A percentile compares a stretch with the other conserved stretches of the same genome.
phyloP scores from a whole-genome alignment of 306 rosid species.

The Begonia fuchsioides region DNA sequence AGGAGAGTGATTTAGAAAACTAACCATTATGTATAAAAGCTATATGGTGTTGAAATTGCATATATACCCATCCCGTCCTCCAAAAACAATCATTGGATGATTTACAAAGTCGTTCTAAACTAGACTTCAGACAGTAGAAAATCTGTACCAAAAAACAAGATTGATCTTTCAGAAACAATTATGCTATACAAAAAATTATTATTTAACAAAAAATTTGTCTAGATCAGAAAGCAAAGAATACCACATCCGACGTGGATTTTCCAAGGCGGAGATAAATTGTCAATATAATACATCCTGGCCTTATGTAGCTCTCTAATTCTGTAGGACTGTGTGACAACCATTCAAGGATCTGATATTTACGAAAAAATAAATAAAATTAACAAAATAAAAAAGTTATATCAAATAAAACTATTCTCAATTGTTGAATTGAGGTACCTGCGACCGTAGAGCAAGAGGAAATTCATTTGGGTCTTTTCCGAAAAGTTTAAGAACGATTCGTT shows the following conservation, averaged over 20 bases:
- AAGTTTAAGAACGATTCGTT: constrained; percentile 81
- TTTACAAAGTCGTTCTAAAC: constrained; percentile 49
- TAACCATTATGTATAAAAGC: constrained; percentile 66
- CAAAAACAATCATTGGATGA: constrained; percentile 50
- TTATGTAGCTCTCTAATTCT: constrained; percentile 71
- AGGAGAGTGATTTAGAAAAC: constrained; percentile 6
- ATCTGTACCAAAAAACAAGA: constrained; percentile 37
- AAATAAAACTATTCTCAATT: constrained; percentile 4
- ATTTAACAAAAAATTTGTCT: not conserved
- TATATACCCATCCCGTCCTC: constrained; percentile 75
- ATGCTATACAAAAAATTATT: not conserved
- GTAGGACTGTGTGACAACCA: constrained; percentile 79
- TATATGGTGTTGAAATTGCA: constrained; percentile 50
- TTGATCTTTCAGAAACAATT: not conserved
- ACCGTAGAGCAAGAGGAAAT: constrained; percentile 51
- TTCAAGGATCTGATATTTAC: constrained; percentile 36
- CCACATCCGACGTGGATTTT: constrained; percentile 58
- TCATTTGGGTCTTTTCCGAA: constrained; percentile 87
- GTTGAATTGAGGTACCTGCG: constrained; percentile 42
- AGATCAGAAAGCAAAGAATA: constrained; percentile 11
- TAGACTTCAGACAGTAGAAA: constrained; percentile 44
- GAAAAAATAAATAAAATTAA: not conserved
- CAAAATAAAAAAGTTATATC: constrained; percentile 6
- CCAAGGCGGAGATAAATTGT: constrained; percentile 49
- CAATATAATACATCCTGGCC: constrained; percentile 72